Base-by-base conservation (phyloP, 2,329 filamentous ascomycete genomes). In the Hypoxylon sp. region DNA sequence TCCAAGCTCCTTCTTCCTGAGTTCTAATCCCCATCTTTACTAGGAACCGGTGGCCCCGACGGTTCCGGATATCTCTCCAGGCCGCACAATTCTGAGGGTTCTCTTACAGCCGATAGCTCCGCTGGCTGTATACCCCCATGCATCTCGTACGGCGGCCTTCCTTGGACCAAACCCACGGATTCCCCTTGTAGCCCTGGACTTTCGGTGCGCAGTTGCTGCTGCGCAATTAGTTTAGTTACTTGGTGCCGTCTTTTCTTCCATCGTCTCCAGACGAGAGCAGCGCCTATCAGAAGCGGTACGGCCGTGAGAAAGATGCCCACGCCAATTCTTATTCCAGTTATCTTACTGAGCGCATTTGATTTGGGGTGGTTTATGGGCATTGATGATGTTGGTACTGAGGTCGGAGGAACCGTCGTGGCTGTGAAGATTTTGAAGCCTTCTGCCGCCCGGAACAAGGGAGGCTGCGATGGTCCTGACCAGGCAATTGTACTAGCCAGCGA, bases 81-180 rank as follows among this genome's bases (percentile, higher is more conserved):
- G 17, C 26, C 54, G 17, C 46, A 44, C 9, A 56, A 31, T 19
- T 56, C 54, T 6, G 39, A 56, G 17, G 42, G 54, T 4, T 56
- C 54, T 13, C 17, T 47, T 29, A 47, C 42, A 4, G n/a, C 54
- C 14, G 54, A n/a, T n/a, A 56, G 13, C 24, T 56, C 54, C 31
- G 26, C 54, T 35, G 29, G 42, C 14, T 19, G 17, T 8, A n/a
- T 31, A 9, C 4, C 17, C 14, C 54, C 39, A 35, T 47, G 17
- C 3, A 35, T 47, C 19, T 35, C 26, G 3, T 29, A 31, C 13
- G 22, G 14, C 22, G 22, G 37, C 22, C 11, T 42, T 14, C 22
- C 10, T 44, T 31, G 39, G 9, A n/a, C 17, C 29, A 31, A 3
- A 4, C 24, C 42, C 14, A 19, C 11, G 2, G 53, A 8, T 11